A percentile compares a stretch with the other conserved stretches of the same genome.
Conservation (phyloP, 768 basidiomycete genomes). For the Gymnopilus junonius region DNA sequence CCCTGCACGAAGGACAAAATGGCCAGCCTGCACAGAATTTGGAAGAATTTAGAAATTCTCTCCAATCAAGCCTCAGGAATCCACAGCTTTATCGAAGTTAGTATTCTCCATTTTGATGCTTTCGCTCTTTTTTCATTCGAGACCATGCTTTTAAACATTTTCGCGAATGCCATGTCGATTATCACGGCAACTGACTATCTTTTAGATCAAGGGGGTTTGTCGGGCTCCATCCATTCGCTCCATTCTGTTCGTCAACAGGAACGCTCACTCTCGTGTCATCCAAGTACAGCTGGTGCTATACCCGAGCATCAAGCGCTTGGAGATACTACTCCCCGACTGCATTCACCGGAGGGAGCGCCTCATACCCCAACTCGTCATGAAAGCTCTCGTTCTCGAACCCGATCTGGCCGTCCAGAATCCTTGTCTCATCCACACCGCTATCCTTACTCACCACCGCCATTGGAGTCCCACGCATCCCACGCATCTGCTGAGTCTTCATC, state of each 20-base stretch:
- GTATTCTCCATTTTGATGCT: conserved; percentile 13
- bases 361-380: neutral
- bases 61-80: conserved; percentile 32
- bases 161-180: neutral
- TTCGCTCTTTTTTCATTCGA: too few species aligned
- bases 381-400: neutral
- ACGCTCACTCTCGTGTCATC: conserved; percentile 42
- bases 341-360: neutral
- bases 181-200: neutral
- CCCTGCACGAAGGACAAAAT: conserved; percentile 3
- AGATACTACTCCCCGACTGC: conserved; percentile 13
- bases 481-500: neutral
- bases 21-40: conserved; percentile 35
- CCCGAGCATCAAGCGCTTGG: conserved; percentile 29
- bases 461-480: conserved; percentile 1
- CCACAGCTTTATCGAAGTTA: conserved; percentile 17
- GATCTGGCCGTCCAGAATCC: neutral
- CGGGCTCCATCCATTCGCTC: conserved; percentile 10
- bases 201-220: conserved; percentile 15
- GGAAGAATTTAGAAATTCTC: conserved; percentile 43
- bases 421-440: neutral
- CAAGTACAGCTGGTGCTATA: conserved; percentile 41
- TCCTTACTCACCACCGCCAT: conserved; percentile 3
- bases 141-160: neutral
- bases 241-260: conserved; percentile 21